These are phyloP conservation scores for Penicillium sclerotiorum DNA, from an alignment of 2,329 filamentous ascomycete species.

Conservation along the genomic window DNA sequence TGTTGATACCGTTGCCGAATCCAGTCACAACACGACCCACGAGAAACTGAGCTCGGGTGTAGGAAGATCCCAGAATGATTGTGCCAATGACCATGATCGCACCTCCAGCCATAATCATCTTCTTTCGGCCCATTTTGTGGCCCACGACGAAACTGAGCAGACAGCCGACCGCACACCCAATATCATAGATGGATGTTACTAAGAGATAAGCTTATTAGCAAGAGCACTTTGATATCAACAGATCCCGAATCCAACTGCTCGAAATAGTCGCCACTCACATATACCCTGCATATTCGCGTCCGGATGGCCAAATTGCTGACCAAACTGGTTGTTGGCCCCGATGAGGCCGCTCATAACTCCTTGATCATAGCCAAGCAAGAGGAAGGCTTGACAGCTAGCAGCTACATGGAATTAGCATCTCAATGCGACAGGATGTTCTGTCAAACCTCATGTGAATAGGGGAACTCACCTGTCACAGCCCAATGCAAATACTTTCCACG, in stretches of 20 bases:
- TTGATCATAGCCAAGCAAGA: conserved; percentile 28
- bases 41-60: conserved; percentile 47
- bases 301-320: conserved; percentile 40
- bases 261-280: conserved; percentile 3
- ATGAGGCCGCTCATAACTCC: conserved; percentile 53
- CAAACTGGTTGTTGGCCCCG: conserved; percentile 46
- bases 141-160: conserved; percentile 40
- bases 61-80: conserved; percentile 44
- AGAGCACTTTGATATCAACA: not conserved
- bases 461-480: conserved; percentile 22
- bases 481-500: conserved; percentile 23
- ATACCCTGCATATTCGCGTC: conserved; percentile 43
- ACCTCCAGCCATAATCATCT: conserved; percentile 46
- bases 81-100: conserved; percentile 50
- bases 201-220: not conserved
- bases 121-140: conserved; percentile 47
- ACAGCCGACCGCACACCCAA: conserved; percentile 37
- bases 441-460: no score
- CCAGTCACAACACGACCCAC: conserved; percentile 52
- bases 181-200: conserved; percentile 30
- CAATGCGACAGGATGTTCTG: not conserved
- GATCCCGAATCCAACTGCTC: not conserved
- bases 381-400: conserved; percentile 26
- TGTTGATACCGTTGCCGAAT: conserved; percentile 35
- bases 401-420: conserved; percentile 11